These are phyloP conservation scores for Podospora comata DNA, from an alignment of 495 filamentous ascomycete genomes.

Conservation along the genomic window DNA sequence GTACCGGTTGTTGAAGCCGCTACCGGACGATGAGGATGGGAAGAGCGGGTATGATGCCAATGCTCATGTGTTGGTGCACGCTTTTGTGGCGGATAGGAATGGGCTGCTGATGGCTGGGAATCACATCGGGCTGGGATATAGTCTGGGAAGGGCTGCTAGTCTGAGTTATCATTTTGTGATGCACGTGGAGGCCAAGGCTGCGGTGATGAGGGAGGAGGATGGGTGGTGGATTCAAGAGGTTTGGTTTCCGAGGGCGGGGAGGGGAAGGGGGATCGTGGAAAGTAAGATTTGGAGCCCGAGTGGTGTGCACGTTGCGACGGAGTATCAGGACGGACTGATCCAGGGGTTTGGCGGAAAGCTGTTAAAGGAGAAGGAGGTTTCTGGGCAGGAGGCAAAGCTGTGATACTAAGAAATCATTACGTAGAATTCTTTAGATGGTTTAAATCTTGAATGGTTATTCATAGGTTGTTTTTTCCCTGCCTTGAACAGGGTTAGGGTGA, in stretches of 20 bases:
- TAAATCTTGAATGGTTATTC: too few species aligned
- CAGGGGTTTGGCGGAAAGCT: slow-evolving; percentile 16
- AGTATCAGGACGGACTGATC: slow-evolving; percentile 61
- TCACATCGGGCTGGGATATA: slow-evolving; percentile 53
- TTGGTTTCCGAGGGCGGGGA: slow-evolving; percentile 53
- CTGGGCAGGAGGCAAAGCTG: slow-evolving; percentile 21
- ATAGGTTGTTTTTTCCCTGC: too few species aligned
- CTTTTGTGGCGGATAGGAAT: slow-evolving; percentile 67
- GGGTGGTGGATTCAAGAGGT: slow-evolving; percentile 71
- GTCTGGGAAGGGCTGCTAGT: slow-evolving; percentile 53
- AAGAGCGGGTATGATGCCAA: slow-evolving; percentile 39
- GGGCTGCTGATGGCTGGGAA: slow-evolving; percentile 62
- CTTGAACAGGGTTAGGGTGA: neutral
- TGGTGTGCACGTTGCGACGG: slow-evolving; percentile 60
- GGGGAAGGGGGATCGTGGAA: slow-evolving; percentile 58
- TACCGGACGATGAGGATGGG: slow-evolving; percentile 25
- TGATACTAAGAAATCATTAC: neutral
- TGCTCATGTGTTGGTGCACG: slow-evolving; percentile 61
- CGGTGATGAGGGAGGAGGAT: slow-evolving; percentile 41
- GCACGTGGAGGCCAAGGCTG: slow-evolving; percentile 48
- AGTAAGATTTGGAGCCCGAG: slow-evolving; percentile 62
- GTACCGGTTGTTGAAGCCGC: slow-evolving; percentile 52
- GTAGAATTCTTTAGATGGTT: too few species aligned
- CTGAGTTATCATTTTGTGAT: slow-evolving; percentile 62
- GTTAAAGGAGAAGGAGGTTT: neutral